A percentile compares a stretch with the other conserved stretches of the same genome.
Conservation (phyloP, 2,329 filamentous ascomycete species). For the Ascochyta clinopodiicola region DNA sequence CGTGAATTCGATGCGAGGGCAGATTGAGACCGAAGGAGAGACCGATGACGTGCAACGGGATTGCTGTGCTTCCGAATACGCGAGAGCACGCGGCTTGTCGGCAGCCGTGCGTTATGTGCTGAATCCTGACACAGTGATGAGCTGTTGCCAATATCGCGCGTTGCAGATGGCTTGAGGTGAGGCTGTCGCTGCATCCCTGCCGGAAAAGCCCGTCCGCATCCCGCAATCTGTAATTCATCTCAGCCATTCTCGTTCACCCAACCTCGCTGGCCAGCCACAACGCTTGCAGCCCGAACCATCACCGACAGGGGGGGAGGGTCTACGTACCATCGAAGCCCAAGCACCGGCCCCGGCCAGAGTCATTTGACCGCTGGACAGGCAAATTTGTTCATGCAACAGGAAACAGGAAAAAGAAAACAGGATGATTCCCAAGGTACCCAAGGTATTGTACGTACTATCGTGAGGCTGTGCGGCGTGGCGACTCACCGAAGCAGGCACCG, state of each 20-base stretch:
- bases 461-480: slow-evolving; percentile 26
- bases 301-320: slow-evolving; percentile 9
- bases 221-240: slow-evolving; percentile 18
- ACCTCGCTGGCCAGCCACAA: slow-evolving; percentile 24
- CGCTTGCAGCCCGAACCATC: slow-evolving; percentile 22
- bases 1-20: slow-evolving; percentile 18
- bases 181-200: slow-evolving; percentile 21
- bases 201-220: slow-evolving; percentile 13
- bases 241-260: slow-evolving; percentile 1
- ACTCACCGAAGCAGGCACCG: slow-evolving; percentile 18
- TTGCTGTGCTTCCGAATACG: slow-evolving; percentile 10
- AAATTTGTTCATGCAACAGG: slow-evolving; percentile 18
- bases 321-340: slow-evolving; percentile 23
- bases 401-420: slow-evolving; percentile 3
- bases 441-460: slow-evolving; percentile 13
- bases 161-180: slow-evolving; percentile 32
- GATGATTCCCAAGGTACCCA: background rate
- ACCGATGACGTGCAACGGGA: slow-evolving; percentile 16
- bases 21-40: slow-evolving; percentile 11
- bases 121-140: slow-evolving; percentile 11
- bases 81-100: slow-evolving; percentile 19
- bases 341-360: slow-evolving; percentile 27
- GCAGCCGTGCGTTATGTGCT: slow-evolving; percentile 27
- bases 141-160: slow-evolving; percentile 32
- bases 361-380: slow-evolving; percentile 22